Conservation (phyloP, 2,329 filamentous ascomycete genomes). For the Aschersonia sp. region DNA sequence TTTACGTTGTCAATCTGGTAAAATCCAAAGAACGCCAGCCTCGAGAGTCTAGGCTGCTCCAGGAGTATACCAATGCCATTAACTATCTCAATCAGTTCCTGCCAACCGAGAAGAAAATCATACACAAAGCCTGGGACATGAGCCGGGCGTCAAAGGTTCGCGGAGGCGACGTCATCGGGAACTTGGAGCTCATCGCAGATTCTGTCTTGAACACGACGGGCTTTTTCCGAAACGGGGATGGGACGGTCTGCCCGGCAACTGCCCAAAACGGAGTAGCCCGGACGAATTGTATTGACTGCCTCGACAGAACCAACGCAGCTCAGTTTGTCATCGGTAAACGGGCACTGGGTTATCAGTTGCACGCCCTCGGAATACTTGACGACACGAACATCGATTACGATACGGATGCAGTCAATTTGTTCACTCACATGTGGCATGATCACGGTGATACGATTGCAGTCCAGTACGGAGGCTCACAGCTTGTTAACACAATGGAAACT, state of each 20-base stretch:
- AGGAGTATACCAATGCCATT: constrained; percentile 77
- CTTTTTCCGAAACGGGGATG: constrained; percentile 88
- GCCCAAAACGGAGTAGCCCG: constrained; percentile 86
- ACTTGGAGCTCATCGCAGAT: constrained; percentile 77
- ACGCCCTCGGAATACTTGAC: constrained; percentile 77
- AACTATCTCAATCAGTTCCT: constrained; percentile 91
- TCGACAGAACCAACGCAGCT: constrained; percentile 92
- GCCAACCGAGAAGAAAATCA: constrained; percentile 68
- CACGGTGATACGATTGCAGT: constrained; percentile 96
- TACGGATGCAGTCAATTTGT: constrained; percentile 87
- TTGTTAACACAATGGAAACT: constrained; percentile 98
- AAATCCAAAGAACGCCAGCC: constrained; percentile 79
- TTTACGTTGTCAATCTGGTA: constrained; percentile 86
- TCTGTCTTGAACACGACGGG: constrained; percentile 74
- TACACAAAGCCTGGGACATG: constrained; percentile 97
- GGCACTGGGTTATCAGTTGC: constrained; percentile 80
- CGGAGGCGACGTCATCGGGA: constrained; percentile 88
- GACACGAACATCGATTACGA: constrained; percentile 76
- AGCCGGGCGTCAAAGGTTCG: constrained; percentile 83
- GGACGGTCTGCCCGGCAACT: constrained; percentile 42
- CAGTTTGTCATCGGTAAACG: constrained; percentile 96
- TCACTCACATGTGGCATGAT: constrained; percentile 97
- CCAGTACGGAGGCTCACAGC: constrained; percentile 91
- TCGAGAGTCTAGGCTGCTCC: constrained; percentile 77
- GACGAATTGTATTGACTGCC: constrained; percentile 95